Evolutionary conservation across 805 yeast species (phyloP).

Genomic region (Clavispora asparagi): DNA sequence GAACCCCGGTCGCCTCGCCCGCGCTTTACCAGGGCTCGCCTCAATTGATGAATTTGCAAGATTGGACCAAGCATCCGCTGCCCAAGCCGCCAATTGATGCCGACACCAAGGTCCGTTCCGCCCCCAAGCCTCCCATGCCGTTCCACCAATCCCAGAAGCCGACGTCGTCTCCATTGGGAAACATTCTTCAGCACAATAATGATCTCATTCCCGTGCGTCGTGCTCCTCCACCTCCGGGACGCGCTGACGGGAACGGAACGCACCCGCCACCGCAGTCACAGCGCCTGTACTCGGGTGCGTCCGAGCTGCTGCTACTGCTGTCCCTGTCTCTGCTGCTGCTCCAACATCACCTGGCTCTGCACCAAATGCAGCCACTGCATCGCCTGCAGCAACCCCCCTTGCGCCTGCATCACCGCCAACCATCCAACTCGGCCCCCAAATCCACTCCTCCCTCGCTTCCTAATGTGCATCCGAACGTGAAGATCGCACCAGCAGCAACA

Average conservation of each 20-base stretch:
- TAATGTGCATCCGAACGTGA: constrained; percentile 29
- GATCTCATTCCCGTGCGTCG: constrained; percentile 46
- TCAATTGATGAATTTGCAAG: constrained; percentile 29
- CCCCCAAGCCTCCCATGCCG: constrained; percentile 43
- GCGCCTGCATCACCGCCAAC: not conserved
- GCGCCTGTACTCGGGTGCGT: not conserved
- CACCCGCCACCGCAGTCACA: constrained; percentile 8
- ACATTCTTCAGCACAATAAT: constrained; percentile 16
- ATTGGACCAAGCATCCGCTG: constrained; percentile 37
- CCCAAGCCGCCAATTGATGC: constrained; percentile 5
- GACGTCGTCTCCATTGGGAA: constrained; percentile 28
- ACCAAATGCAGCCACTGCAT: not conserved
- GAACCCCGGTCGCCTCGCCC: constrained; percentile 26
- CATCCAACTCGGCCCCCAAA: constrained; percentile 5
- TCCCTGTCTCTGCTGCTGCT: not conserved
- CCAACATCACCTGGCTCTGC: not conserved
- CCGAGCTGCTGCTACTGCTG: not conserved
- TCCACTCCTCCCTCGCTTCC: constrained; percentile 23
- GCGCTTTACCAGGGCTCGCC: constrained; percentile 14
- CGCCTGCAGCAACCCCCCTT: constrained; percentile 5
- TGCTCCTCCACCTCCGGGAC: constrained; percentile 52
- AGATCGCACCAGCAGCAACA: constrained; percentile 12
- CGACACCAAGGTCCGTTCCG: constrained; percentile 34
- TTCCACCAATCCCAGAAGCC: constrained; percentile 26
- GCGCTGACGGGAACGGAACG: not conserved